Conservation (phyloP, 768 basidiomycete species). For the Megacollybia marginata region DNA sequence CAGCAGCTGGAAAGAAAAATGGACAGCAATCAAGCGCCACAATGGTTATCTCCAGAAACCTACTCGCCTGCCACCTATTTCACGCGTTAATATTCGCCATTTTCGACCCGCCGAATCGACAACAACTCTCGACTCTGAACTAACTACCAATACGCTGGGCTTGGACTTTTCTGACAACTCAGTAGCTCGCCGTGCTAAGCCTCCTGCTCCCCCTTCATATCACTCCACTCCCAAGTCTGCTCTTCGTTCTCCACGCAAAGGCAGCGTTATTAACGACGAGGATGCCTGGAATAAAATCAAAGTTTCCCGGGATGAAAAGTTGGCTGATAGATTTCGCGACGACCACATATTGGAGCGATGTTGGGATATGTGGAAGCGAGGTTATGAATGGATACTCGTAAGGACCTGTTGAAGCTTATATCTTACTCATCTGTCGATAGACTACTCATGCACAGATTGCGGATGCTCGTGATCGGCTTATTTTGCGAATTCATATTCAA, state of each 20-base stretch:
- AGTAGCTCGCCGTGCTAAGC: constrained; percentile 20
- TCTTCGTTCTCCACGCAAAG: constrained; percentile 10
- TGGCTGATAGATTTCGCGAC: constrained; percentile 62
- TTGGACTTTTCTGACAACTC: constrained; percentile 11
- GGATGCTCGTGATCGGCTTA: constrained; percentile 59
- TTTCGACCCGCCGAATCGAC: not conserved
- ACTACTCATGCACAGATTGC: constrained; percentile 64
- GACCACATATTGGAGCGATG: constrained; percentile 60
- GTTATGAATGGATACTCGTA: constrained; percentile 68
- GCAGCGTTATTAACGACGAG: constrained; percentile 41
- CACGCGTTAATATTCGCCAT: constrained; percentile 21
- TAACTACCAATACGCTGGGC: constrained; percentile 11
- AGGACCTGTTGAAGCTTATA: constrained; percentile 1
- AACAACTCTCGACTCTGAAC: constrained; percentile 14
- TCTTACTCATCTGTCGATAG: constrained; percentile 27
- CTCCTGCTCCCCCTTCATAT: constrained; percentile 24
- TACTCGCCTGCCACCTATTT: not conserved
- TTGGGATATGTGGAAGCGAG: constrained; percentile 71
- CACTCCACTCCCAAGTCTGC: constrained; percentile 45
- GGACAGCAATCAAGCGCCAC: constrained; percentile 61
- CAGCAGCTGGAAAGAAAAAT: constrained; percentile 75
- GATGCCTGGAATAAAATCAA: constrained; percentile 75
- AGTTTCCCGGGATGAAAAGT: constrained; percentile 60
- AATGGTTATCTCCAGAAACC: constrained; percentile 28
- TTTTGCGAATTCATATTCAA: constrained; percentile 51